These are phyloP conservation scores for Eucalyptus rudis DNA, from an alignment of 345 rosid species.

Conservation along the genomic window DNA sequence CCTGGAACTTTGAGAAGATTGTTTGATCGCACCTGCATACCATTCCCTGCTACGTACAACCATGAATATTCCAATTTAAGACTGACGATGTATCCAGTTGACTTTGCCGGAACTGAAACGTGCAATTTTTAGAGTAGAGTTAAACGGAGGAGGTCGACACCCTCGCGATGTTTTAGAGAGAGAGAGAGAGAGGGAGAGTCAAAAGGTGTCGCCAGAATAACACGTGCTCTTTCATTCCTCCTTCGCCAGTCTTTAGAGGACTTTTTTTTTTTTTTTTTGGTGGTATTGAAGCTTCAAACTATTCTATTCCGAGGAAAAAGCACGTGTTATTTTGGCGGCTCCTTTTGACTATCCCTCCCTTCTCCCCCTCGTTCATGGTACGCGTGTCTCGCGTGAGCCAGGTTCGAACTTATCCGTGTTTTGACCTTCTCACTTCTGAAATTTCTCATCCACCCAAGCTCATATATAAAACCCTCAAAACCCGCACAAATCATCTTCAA, in stretches of 20 bases:
- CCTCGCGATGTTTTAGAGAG: neutral
- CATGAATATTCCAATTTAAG: neutral
- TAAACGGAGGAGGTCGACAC: neutral
- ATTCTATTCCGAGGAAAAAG: neutral
- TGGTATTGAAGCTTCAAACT: too few species aligned
- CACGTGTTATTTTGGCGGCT: neutral
- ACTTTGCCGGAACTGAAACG: neutral
- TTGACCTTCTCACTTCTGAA: neutral
- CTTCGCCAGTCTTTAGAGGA: too few species aligned
- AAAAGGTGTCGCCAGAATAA: neutral
- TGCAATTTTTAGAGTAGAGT: neutral
- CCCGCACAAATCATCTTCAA: neutral
- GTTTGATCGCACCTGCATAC: neutral
- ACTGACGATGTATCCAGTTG: neutral
- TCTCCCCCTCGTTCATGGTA: neutral
- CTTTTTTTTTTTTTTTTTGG: too few species aligned
- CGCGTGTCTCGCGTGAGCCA: neutral
- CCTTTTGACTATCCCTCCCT: neutral
- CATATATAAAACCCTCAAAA: neutral
- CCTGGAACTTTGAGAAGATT: neutral
- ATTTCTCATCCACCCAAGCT: neutral
- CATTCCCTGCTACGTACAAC: neutral
- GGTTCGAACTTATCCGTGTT: neutral
- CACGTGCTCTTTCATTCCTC: neutral
- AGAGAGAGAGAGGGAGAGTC: neutral